phyloP scores from a whole-genome alignment of 257 asterid genomes.

The Ballota nigra region DNA sequence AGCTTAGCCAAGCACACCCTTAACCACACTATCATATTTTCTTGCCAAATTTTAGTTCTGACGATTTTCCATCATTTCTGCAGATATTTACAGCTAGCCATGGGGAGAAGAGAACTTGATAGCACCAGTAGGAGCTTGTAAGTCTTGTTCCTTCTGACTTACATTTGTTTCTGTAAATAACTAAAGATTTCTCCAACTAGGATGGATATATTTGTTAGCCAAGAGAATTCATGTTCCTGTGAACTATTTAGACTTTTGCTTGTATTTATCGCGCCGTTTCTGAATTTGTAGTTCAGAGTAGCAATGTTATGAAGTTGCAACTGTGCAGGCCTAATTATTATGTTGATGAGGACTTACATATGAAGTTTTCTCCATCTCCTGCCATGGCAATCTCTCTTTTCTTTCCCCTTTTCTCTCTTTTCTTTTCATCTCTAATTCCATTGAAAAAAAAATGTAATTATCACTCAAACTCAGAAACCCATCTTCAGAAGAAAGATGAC shows the following conservation, averaged over 20 bases:
- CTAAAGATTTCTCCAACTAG: conserved; percentile 14
- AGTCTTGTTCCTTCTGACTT: conserved; percentile 14
- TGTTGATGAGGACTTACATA: conserved; percentile 18
- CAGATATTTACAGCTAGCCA: conserved; percentile 42
- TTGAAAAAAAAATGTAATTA: too few species aligned
- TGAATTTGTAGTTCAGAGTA: not conserved
- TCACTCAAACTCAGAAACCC: too few species aligned
- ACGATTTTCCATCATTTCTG: conserved; percentile 19
- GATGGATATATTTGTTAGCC: conserved; percentile 10
- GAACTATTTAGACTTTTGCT: conserved; percentile 10
- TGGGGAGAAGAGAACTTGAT: conserved; percentile 15
- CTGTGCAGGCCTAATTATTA: not conserved
- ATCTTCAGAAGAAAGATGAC: too few species aligned
- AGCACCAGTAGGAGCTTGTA: conserved; percentile 8
- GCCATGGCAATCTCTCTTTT: too few species aligned
- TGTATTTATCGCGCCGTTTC: conserved; percentile 3
- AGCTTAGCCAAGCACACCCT: not conserved
- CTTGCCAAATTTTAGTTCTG: not conserved
- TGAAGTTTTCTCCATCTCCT: too few species aligned
- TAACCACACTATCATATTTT: not conserved
- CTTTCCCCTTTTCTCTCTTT: too few species aligned
- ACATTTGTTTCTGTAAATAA: conserved; percentile 18
- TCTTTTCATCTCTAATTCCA: too few species aligned
- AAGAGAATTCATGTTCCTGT: conserved; percentile 18
- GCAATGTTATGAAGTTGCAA: conserved; percentile 5